A percentile compares a stretch with the other conserved stretches of the same genome.
Evolutionary conservation across 2,329 filamentous ascomycete species (phyloP).

Genomic region (Fusarium illudens): DNA sequence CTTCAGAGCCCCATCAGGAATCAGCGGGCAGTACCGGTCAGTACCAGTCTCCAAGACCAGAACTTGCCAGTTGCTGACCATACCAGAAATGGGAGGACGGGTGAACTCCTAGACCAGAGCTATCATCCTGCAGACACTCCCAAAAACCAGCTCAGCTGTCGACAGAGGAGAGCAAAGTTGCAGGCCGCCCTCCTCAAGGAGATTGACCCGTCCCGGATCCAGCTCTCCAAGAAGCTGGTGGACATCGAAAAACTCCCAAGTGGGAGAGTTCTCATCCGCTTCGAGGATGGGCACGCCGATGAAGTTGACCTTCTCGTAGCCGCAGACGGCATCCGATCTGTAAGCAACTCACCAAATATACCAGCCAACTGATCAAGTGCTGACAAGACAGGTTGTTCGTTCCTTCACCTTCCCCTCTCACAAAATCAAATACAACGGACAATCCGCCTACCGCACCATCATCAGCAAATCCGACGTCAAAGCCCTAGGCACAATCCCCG

Average conservation of each 20-base stretch:
- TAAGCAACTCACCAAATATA: slow-evolving; percentile 21
- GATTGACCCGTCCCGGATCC: slow-evolving; percentile 54
- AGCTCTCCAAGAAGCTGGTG: slow-evolving; percentile 55
- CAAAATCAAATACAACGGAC: slow-evolving; percentile 54
- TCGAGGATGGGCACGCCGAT: slow-evolving; percentile 54
- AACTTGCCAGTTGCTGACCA: not conserved
- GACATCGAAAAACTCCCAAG: slow-evolving; percentile 48
- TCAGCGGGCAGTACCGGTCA: slow-evolving; percentile 40
- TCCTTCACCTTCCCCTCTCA: slow-evolving; percentile 53
- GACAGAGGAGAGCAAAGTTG: slow-evolving; percentile 49
- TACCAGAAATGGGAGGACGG: slow-evolving; percentile 45
- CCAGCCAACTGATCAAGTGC: accelerated
- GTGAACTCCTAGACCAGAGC: slow-evolving; percentile 39
- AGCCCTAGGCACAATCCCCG: slow-evolving; percentile 44
- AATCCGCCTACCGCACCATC: slow-evolving; percentile 47
- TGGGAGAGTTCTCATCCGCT: slow-evolving; percentile 51
- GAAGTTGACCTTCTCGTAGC: slow-evolving; percentile 59
- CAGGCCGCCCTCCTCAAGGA: slow-evolving; percentile 58
- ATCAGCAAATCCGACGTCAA: slow-evolving; percentile 37
- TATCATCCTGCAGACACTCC: slow-evolving; percentile 36
- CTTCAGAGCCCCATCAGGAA: slow-evolving; percentile 41
- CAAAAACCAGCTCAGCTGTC: slow-evolving; percentile 39
- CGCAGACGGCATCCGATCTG: slow-evolving; percentile 62
- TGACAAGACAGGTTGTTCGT: slow-evolving; percentile 48
- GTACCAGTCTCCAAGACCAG: not conserved